These are phyloP conservation scores for Apiospora kogelbergensis DNA, from an alignment of 2,329 filamentous ascomycete genomes.

Conservation along the genomic window DNA sequence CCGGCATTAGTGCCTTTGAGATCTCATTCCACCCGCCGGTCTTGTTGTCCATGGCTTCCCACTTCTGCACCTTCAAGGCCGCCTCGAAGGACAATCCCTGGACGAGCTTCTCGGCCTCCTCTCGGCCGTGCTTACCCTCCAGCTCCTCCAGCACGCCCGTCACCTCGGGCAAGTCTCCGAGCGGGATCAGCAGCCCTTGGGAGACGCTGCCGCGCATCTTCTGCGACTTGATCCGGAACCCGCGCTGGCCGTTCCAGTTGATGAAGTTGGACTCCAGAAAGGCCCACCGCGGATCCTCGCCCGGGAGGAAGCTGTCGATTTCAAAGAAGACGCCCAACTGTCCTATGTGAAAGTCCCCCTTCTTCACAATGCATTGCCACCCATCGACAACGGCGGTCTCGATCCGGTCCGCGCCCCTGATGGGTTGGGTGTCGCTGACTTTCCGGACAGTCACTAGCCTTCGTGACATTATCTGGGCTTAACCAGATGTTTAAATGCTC, in stretches of 20 bases:
- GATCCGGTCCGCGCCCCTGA: conserved; percentile 15
- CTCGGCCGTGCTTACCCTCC: conserved; percentile 19
- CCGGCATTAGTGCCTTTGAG: conserved; percentile 18
- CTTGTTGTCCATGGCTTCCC: conserved; percentile 19
- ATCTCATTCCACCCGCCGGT: neutral
- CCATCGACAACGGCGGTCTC: conserved; percentile 24
- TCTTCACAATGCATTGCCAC: conserved; percentile 22
- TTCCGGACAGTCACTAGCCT: conserved; percentile 31
- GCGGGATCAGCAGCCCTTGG: conserved; percentile 24
- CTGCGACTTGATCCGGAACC: conserved; percentile 22
- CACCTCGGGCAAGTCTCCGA: conserved; percentile 24
- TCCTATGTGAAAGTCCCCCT: conserved; percentile 15
- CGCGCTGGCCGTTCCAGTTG: conserved; percentile 18
- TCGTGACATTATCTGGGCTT: conserved; percentile 21
- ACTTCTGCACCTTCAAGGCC: conserved; percentile 27
- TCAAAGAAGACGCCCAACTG: conserved; percentile 29
- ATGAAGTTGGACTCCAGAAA: conserved; percentile 15
- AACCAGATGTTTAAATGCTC: neutral
- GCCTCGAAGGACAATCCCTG: conserved; percentile 23
- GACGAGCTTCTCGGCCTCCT: conserved; percentile 17
- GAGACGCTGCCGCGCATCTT: conserved; percentile 21
- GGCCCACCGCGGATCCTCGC: conserved; percentile 19
- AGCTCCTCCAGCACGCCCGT: conserved; percentile 14
- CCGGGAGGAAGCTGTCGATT: conserved; percentile 30
- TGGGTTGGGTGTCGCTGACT: conserved; percentile 17